A percentile compares a stretch with the other conserved stretches of the same genome.
These are phyloP conservation scores for Sporothrix inflata DNA, from an alignment of 2,329 filamentous ascomycete species.

Conservation along the genomic window DNA sequence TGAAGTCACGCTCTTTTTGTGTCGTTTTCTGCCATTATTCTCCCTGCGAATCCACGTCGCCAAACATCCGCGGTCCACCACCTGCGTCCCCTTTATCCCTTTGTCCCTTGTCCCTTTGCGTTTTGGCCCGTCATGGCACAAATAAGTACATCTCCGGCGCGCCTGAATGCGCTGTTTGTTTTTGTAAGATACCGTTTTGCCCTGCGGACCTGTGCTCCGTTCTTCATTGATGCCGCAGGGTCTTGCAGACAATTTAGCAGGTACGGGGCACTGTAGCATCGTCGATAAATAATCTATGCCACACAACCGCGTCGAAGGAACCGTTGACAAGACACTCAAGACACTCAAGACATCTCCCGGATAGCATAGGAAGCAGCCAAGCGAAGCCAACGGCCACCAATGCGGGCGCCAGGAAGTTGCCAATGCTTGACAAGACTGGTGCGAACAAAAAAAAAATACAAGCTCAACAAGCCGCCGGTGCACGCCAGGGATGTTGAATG, in stretches of 20 bases:
- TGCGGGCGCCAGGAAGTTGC: not conserved
- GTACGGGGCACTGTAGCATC: not conserved
- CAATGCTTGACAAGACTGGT: conserved; percentile 4
- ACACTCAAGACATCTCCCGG: not conserved
- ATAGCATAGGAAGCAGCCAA: not conserved
- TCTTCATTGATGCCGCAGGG: not conserved
- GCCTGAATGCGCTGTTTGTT: not conserved
- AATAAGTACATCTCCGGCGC: not conserved
- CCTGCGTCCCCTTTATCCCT: not conserved
- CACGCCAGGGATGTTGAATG: not conserved
- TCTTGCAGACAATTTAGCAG: conserved; percentile 5
- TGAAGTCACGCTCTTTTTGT: not conserved
- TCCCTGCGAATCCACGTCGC: not conserved
- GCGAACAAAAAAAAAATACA: not conserved
- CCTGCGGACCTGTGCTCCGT: conserved; percentile 6
- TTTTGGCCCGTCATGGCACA: not conserved
- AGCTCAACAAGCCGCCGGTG: not conserved
- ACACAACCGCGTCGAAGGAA: not conserved
- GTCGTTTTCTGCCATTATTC: not conserved
- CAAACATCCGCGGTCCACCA: not conserved
- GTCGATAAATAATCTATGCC: not conserved
- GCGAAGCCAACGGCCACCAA: not conserved
- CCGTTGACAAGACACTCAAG: not conserved
- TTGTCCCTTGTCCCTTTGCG: not conserved
- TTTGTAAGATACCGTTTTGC: conserved; percentile 1